These are phyloP conservation scores for Punctularia strigosozonata DNA, from an alignment of 768 basidiomycete species.

Conservation along the genomic window DNA sequence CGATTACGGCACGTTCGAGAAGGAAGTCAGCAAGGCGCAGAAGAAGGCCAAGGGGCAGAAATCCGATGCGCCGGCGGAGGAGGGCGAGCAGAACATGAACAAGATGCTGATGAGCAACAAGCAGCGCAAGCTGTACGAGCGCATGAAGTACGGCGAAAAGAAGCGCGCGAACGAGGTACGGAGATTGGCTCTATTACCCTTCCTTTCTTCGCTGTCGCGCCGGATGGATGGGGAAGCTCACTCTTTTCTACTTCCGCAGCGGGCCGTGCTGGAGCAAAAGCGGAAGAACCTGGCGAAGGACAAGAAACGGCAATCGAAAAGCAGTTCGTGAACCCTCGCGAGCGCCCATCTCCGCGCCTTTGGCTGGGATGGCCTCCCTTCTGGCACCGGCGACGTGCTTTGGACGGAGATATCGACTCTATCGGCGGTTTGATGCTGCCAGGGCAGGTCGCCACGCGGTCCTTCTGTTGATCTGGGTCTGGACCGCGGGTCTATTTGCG, in stretches of 20 bases:
- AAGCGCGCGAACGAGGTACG: constrained; percentile 73
- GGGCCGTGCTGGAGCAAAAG: constrained; percentile 17
- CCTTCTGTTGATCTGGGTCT: too few species aligned
- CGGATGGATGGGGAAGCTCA: neutral
- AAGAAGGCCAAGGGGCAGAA: constrained; percentile 29
- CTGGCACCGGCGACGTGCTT: too few species aligned
- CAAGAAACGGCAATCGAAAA: constrained; percentile 11
- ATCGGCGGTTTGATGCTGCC: too few species aligned
- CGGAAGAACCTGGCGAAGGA: constrained; percentile 15
- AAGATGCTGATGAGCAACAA: constrained; percentile 98
- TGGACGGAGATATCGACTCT: too few species aligned
- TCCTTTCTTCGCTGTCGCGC: constrained; percentile 5
- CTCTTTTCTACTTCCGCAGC: constrained; percentile 8
- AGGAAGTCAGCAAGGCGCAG: constrained; percentile 51
- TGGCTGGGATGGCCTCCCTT: too few species aligned
- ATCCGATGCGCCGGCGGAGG: constrained; percentile 12
- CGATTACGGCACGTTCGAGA: constrained; percentile 70
- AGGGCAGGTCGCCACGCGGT: too few species aligned
- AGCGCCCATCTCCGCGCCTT: too few species aligned
- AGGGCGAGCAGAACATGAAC: constrained; percentile 71
- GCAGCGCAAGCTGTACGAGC: constrained; percentile 86
- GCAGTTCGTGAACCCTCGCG: too few species aligned
- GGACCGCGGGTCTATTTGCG: too few species aligned
- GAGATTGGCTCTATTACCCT: constrained; percentile 5
- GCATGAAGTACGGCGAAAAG: constrained; percentile 79